Evolutionary conservation across 2,329 filamentous ascomycete genomes (phyloP), one percentile per base, ranked within the genome.

Genomic region (Clarireedia sp.): DNA sequence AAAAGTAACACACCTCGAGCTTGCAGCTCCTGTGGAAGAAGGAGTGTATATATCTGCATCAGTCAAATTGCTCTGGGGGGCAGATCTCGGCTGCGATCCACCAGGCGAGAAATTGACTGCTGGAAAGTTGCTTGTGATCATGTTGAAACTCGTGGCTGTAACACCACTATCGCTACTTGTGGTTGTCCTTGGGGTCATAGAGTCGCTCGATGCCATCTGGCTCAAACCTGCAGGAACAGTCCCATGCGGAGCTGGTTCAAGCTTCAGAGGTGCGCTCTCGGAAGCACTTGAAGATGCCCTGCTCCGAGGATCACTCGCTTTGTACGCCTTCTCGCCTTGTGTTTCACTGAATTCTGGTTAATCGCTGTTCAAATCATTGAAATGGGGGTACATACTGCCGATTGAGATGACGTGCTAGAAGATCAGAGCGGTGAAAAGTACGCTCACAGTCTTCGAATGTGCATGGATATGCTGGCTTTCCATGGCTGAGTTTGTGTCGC

Each of bases 401-500:
- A 59, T 74, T 72, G 56, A 73, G 67, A 62, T 85, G 82, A 38
- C 82, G 77, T n/a, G 78, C 73, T 17, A 84, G 72, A 10, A 85
- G 69, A 65, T 85, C 82, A 46, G 76, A 74, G 53, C 82, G 75
- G 60, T 82, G 76, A 59, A 85, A 85, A 14, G 73, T 71, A 58
- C 76, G 77, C 40, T 77, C 78, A 65, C 82, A 85, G 40, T 78
- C 75, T 16, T 75, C 73, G 55, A 76, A 73, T 2, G 68, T 71
- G 59, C 82, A 85, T 38, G 69, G 69, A 61, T 76, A 75, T 44
- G 73, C 72, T 24, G 82, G 78, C 51, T 74, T 76, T 55, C 77
- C 72, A 66, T 85, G 81, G 62, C 79, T 82, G 40, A 82, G 68
- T 66, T 84, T 78, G 66, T 85, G 81, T 53, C 81, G 78, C 63